These are phyloP conservation scores for Ambrosiella beaveri DNA, from an alignment of 2,329 filamentous ascomycete genomes.

Conservation along the genomic window DNA sequence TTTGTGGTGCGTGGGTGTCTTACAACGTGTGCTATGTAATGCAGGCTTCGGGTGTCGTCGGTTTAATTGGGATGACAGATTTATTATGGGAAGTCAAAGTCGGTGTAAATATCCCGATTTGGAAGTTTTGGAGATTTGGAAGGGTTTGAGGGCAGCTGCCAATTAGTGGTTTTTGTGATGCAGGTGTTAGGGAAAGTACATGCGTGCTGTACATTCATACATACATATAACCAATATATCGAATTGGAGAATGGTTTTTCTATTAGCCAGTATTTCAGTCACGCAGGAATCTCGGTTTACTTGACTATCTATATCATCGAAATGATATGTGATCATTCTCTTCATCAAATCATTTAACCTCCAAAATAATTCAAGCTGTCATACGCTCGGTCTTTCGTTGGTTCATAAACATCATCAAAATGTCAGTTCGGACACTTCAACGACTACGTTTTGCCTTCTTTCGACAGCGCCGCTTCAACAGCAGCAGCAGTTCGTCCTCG, in stretches of 20 bases:
- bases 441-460: neutral
- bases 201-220: too few species aligned
- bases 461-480: too few species aligned
- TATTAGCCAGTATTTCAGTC: too few species aligned
- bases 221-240: too few species aligned
- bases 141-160: neutral
- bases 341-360: too few species aligned
- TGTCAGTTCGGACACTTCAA: neutral
- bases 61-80: neutral
- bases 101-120: neutral
- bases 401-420: neutral
- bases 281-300: too few species aligned
- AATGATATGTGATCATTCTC: too few species aligned
- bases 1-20: too few species aligned
- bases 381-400: neutral
- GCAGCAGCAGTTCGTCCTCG: slow-evolving; percentile 22
- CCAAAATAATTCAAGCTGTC: too few species aligned
- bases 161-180: neutral
- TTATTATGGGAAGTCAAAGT: neutral
- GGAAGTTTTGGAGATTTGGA: neutral
- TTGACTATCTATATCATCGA: too few species aligned
- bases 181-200: neutral
- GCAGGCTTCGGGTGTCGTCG: neutral
- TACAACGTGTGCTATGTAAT: too few species aligned
- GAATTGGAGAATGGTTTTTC: neutral